Evolutionary conservation across 352 stramenopile genomes (phyloP).

Genomic region (Blastocystis hominis): DNA sequence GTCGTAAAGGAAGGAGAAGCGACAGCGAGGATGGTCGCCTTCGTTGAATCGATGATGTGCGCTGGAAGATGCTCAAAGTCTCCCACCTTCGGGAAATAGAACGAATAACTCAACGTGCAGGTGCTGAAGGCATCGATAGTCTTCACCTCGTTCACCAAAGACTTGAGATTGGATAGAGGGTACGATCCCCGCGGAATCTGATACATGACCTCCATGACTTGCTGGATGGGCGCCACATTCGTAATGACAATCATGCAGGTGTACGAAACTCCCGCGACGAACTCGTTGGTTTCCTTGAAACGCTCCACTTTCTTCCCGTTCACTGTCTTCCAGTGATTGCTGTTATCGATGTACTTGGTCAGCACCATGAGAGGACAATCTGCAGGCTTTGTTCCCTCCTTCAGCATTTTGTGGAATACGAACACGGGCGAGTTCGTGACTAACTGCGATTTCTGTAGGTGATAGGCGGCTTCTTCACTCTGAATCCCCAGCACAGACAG

Average conservation of each 20-base stretch:
- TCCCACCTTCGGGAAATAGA: conserved; percentile 67
- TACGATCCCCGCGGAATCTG: conserved; percentile 68
- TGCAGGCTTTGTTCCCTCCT: conserved; percentile 60
- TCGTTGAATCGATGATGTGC: conserved; percentile 62
- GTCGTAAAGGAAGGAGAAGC: conserved; percentile 57
- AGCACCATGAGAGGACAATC: conserved; percentile 64
- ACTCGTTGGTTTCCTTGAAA: conserved; percentile 60
- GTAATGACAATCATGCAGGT: conserved; percentile 65
- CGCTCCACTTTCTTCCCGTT: conserved; percentile 32
- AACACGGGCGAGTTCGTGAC: conserved; percentile 62
- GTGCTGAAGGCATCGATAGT: conserved; percentile 64
- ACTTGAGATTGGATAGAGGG: conserved; percentile 64
- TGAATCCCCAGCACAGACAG: conserved; percentile 66
- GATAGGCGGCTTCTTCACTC: neutral
- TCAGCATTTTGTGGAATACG: conserved; percentile 63
- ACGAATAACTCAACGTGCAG: conserved; percentile 63
- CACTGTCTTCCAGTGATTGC: conserved; percentile 22
- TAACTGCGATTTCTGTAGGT: neutral
- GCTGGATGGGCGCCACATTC: conserved; percentile 64
- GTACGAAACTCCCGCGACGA: conserved; percentile 66
- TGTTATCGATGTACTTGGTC: conserved; percentile 63
- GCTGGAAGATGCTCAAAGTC: conserved; percentile 66
- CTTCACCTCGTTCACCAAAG: conserved; percentile 65
- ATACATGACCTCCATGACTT: conserved; percentile 65
- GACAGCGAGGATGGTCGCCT: conserved; percentile 62